phyloP scores from a whole-genome alignment of 83 land plant species.

The Picea mariana region DNA sequence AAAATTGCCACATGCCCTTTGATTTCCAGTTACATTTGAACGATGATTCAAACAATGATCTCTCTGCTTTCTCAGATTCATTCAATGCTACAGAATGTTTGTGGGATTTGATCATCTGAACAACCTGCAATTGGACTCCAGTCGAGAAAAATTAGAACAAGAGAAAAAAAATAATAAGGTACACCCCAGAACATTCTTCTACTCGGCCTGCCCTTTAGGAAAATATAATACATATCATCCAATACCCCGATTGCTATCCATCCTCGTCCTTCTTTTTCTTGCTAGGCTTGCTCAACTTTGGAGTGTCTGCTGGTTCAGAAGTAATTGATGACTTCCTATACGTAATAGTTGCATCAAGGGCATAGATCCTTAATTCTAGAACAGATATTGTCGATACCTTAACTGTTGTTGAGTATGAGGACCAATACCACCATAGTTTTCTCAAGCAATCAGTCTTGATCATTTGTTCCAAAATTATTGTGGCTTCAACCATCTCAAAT shows the following conservation, averaged over 20 bases:
- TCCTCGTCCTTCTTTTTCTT: conserved; percentile 20
- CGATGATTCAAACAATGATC: too few species aligned
- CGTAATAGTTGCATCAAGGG: conserved; percentile 78
- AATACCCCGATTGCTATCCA: conserved; percentile 10
- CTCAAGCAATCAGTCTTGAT: conserved; percentile 70
- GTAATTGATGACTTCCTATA: conserved; percentile 42
- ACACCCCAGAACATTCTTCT: conserved; percentile 3
- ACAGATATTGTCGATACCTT: conserved; percentile 68
- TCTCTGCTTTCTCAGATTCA: too few species aligned
- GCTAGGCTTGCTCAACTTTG: conserved; percentile 20
- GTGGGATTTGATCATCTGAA: too few species aligned
- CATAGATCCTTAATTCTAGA: conserved; percentile 73
- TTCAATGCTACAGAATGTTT: too few species aligned
- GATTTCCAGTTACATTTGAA: too few species aligned
- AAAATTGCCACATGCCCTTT: too few species aligned
- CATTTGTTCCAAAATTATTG: conserved; percentile 71
- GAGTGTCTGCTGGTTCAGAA: conserved; percentile 27
- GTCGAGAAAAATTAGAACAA: conserved; percentile 15
- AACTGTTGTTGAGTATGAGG: conserved; percentile 83
- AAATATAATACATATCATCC: too few species aligned
- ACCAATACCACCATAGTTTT: conserved; percentile 90
- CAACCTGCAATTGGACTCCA: conserved; percentile 16
- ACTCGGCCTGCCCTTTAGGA: conserved; percentile 9
- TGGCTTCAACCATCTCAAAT: conserved; percentile 62
- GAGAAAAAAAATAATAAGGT: conserved; percentile 15